Base-by-base conservation (phyloP, 2,329 filamentous ascomycete species). In the Calycina herbarum region DNA sequence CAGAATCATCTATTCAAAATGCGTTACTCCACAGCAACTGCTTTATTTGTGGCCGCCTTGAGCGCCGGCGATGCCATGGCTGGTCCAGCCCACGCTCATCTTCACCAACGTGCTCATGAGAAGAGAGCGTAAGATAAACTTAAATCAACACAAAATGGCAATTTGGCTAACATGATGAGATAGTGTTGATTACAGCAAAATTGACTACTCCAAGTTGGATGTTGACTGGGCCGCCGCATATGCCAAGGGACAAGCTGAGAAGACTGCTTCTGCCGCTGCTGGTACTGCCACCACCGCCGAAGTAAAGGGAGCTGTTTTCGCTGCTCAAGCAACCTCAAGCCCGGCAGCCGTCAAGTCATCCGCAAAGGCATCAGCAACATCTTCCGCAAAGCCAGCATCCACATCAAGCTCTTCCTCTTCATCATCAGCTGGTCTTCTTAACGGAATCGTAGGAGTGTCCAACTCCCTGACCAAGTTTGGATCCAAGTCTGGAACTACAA, bases 101-200 rank as follows among this genome's bases (percentile, higher is more conserved):
- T 70, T 24, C 74, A 75, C 62, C 70, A 68, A 54, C 67, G 69
- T 57, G 63, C 62, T 6, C 74, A 76, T 61, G 64, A 73, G 61
- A 75, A 75, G 71, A 74, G 73, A 61, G 69, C 72, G 74, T 76
- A 73, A 74, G 71, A 60, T 10, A 6, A 48, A 20, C 58, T 15
- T 20, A 45, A 35, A 20, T 11, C n/a, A n/a, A 15, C 40, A 54
- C 10, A 5, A 48, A 27, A 48, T 54, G 48, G 24, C 48, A 24
- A 24, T 4, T 13, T 54, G 48, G 48, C 48, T 54, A 54, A 54
- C 20, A 54, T 13, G 8, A 13, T 6, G 17, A 13, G n/a, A 56
- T n/a, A 60, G 45, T 40, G 45, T 64, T 31, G 42, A 64, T 42
- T 59, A 59, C 11, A 6, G 13, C 15, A 69, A 62, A 62, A 67